A percentile compares a stretch with the other conserved stretches of the same genome.
Evolutionary conservation across 2,329 filamentous ascomycete genomes (phyloP).

Genomic region (Aspergillus sojae): DNA sequence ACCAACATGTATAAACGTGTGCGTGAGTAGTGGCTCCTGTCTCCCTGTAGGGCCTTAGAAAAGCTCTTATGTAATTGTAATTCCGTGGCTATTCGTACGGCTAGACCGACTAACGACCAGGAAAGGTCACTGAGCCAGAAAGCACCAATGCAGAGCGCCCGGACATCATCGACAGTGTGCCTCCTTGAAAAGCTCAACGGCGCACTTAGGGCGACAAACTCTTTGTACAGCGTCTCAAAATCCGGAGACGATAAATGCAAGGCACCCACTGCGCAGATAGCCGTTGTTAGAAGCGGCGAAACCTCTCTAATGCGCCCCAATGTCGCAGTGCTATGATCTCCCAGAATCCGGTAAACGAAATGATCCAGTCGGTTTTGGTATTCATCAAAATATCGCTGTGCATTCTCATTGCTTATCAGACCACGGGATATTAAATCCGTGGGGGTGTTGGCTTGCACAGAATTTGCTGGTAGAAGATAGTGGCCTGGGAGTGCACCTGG

Average conservation of each 20-base stretch:
- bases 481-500: neutral
- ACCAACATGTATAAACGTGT: conserved; percentile 37
- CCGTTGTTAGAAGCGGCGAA: conserved; percentile 48
- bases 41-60: conserved; percentile 25
- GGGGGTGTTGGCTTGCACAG: neutral
- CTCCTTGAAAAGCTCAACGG: conserved; percentile 47
- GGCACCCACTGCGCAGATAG: conserved; percentile 50
- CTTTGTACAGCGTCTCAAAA: conserved; percentile 41
- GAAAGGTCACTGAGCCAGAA: conserved; percentile 54
- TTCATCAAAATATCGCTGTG: conserved; percentile 44
- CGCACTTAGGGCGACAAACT: conserved; percentile 35
- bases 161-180: conserved; percentile 47
- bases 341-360: conserved; percentile 49
- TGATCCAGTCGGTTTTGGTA: conserved; percentile 51
- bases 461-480: neutral
- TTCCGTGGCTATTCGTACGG: conserved; percentile 26
- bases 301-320: conserved; percentile 42
- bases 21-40: conserved; percentile 24
- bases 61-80: conserved; percentile 29
- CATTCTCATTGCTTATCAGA: conserved; percentile 46
- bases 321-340: conserved; percentile 37
- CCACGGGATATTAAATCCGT: conserved; percentile 50
- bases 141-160: conserved; percentile 52
- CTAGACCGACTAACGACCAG: conserved; percentile 23
- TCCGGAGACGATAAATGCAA: conserved; percentile 41